A percentile compares a stretch with the other conserved stretches of the same genome.
phyloP scores from a whole-genome alignment of 2,329 filamentous ascomycete species.

The Pestalotiopsis sp. region DNA sequence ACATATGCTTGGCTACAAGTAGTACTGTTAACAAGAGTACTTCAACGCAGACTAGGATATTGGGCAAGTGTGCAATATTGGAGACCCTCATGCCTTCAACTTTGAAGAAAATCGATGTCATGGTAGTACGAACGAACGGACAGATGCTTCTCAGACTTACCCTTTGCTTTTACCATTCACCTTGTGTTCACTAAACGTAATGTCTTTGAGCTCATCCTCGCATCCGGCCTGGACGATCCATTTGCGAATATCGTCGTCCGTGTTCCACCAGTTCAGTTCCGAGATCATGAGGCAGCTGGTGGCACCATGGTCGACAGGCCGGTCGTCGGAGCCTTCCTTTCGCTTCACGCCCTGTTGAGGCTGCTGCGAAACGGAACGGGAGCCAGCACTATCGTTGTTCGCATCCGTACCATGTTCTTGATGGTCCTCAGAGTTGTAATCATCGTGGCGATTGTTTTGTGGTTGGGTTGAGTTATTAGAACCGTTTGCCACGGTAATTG shows the following conservation, averaged over 20 bases:
- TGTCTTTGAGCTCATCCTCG: slow-evolving; percentile 84
- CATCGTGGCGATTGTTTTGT: slow-evolving; percentile 41
- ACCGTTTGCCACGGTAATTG: slow-evolving; percentile 41
- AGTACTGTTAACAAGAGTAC: no score
- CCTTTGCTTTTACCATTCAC: slow-evolving; percentile 99
- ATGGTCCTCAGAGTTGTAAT: slow-evolving; percentile 37
- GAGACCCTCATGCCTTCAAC: background rate
- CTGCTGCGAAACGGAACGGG: slow-evolving; percentile 22
- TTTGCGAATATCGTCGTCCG: slow-evolving; percentile 89
- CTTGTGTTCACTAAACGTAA: slow-evolving; percentile 98
- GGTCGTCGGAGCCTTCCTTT: slow-evolving; percentile 60
- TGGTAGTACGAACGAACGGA: background rate
- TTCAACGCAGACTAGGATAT: background rate
- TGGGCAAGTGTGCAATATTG: background rate
- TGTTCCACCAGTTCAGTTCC: slow-evolving; percentile 95
- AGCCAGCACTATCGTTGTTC: slow-evolving; percentile 28
- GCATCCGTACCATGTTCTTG: slow-evolving; percentile 32
- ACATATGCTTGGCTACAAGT: slow-evolving; percentile 71
- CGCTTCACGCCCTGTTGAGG: slow-evolving; percentile 60
- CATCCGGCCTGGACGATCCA: slow-evolving; percentile 80
- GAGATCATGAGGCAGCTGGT: slow-evolving; percentile 80
- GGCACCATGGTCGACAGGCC: slow-evolving; percentile 60
- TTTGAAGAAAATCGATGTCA: background rate
- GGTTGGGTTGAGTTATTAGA: slow-evolving; percentile 25
- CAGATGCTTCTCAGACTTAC: slow-evolving; percentile 52